phyloP scores from a whole-genome alignment of 352 stramenopile genomes.

The Phytophthora podocarpi region DNA sequence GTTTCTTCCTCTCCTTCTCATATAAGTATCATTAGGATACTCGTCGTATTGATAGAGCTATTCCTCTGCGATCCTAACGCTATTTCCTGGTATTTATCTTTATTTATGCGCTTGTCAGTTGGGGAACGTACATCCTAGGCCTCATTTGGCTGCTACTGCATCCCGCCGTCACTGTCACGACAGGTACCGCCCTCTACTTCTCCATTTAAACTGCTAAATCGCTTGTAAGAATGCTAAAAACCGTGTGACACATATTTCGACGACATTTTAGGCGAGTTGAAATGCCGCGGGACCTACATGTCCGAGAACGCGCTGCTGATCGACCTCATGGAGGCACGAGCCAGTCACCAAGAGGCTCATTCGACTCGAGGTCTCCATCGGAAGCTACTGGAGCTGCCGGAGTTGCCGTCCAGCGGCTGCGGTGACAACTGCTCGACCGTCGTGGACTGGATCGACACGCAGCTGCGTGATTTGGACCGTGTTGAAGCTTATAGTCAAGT shows the following conservation, averaged over 20 bases:
- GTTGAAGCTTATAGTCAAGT: constrained; percentile 64
- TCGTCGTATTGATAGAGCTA: not conserved
- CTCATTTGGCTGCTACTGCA: constrained; percentile 84
- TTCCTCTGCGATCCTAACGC: not conserved
- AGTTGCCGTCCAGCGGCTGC: constrained; percentile 43
- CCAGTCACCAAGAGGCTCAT: constrained; percentile 44
- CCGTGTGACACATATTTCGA: not conserved
- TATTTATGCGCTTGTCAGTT: constrained; percentile 38
- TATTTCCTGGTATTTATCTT: not conserved
- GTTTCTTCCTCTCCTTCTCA: not conserved
- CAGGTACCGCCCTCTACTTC: constrained; percentile 32
- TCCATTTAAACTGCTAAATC: not conserved
- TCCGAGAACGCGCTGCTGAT: constrained; percentile 90
- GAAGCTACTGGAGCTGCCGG: constrained; percentile 41
- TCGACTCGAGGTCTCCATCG: constrained; percentile 39
- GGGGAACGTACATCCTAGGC: constrained; percentile 67
- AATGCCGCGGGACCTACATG: constrained; percentile 87
- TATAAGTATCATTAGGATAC: not conserved
- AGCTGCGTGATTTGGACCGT: constrained; percentile 57
- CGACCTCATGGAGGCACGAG: constrained; percentile 65
- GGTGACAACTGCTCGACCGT: constrained; percentile 48
- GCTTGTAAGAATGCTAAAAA: not conserved
- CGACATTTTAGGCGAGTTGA: constrained; percentile 56
- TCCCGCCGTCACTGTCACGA: constrained; percentile 78
- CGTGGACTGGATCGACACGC: constrained; percentile 63